Conservation (phyloP, 192 early-diverging fungal species). For the Obelidium mucronatum region DNA sequence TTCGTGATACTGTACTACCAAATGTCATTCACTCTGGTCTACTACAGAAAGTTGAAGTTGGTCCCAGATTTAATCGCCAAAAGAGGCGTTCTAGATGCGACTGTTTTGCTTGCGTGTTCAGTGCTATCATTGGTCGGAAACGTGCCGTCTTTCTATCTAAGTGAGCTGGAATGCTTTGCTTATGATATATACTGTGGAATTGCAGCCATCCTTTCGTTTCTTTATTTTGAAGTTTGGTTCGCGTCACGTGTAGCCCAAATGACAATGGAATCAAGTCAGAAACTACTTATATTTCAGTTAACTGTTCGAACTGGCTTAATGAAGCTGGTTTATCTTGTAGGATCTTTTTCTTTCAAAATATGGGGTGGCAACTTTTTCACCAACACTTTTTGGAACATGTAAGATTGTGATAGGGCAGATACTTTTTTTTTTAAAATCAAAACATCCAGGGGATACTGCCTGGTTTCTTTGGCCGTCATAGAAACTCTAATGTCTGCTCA, state of each 20-base stretch:
- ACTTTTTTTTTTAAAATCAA: too few species aligned
- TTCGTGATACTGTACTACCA: background rate
- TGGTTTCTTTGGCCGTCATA: background rate
- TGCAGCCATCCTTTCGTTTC: background rate
- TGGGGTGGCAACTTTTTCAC: constrained; percentile 16
- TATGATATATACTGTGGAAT: background rate
- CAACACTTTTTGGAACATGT: background rate
- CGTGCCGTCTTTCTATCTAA: constrained; percentile 1
- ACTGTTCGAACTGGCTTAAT: background rate
- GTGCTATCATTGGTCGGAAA: background rate
- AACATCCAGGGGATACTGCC: constrained; percentile 20
- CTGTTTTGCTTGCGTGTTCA: background rate
- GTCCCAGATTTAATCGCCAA: background rate
- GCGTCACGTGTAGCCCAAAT: background rate
- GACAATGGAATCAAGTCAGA: background rate
- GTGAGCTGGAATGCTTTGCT: background rate
- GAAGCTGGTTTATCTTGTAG: background rate
- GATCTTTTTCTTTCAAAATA: background rate
- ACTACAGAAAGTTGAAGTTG: constrained; percentile 6
- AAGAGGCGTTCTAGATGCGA: too few species aligned
- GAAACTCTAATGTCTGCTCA: background rate
- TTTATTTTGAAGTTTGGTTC: constrained; percentile 9
- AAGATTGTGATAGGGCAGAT: too few species aligned
- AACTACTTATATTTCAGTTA: background rate
- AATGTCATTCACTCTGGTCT: background rate